These are phyloP conservation scores for Phytophthora sojae DNA, from an alignment of 352 stramenopile genomes.

Conservation along the genomic window DNA sequence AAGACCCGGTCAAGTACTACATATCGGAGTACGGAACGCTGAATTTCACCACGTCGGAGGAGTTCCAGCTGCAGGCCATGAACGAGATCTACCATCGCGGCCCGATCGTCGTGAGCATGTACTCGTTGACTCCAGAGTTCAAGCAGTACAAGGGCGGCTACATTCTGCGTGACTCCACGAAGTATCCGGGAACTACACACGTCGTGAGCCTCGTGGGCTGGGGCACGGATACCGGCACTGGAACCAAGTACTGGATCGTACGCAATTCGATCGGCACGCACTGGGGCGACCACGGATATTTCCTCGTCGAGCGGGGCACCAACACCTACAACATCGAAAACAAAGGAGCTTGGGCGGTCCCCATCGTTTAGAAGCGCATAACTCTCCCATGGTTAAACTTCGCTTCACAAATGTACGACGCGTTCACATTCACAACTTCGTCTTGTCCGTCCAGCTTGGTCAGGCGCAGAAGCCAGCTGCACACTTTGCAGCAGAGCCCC, in stretches of 20 bases:
- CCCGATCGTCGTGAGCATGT: slow-evolving; percentile 94
- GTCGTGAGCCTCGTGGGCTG: slow-evolving; percentile 96
- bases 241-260: slow-evolving; percentile 96
- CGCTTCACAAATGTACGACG: not conserved
- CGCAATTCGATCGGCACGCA: slow-evolving; percentile 90
- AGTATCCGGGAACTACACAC: slow-evolving; percentile 79
- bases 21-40: slow-evolving; percentile 79
- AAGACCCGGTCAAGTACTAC: slow-evolving; percentile 62
- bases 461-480: not conserved
- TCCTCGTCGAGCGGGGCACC: slow-evolving; percentile 63
- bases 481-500: not conserved
- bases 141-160: slow-evolving; percentile 90
- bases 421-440: not conserved
- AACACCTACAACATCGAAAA: slow-evolving; percentile 80
- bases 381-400: not conserved
- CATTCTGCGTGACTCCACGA: slow-evolving; percentile 81
- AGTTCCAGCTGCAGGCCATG: slow-evolving; percentile 86
- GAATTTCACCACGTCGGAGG: slow-evolving; percentile 62
- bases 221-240: slow-evolving; percentile 76
- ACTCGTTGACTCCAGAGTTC: slow-evolving; percentile 72
- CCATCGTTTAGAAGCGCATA: slow-evolving; percentile 46
- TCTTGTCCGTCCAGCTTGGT: not conserved
- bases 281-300: slow-evolving; percentile 75
- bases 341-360: slow-evolving; percentile 74
- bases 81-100: slow-evolving; percentile 96